Conservation (phyloP, 2,329 filamentous ascomycete genomes). For the Endoconidiophora polonica region DNA sequence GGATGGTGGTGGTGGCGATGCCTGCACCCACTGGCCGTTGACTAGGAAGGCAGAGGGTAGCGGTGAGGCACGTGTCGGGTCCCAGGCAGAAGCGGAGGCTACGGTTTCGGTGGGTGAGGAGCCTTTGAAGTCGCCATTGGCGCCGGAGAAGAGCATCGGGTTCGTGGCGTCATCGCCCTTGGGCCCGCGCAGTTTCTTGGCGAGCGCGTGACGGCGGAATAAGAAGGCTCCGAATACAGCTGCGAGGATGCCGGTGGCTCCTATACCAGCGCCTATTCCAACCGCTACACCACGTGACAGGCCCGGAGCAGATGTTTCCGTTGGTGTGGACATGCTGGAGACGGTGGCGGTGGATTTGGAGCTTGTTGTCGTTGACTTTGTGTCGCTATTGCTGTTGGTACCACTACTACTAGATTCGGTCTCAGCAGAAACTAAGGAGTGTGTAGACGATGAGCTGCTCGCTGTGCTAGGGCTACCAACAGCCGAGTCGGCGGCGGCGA, state of each 20-base stretch:
- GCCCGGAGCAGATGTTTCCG: not conserved
- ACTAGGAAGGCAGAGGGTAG: slow-evolving; percentile 4
- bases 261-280: slow-evolving; percentile 25
- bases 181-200: not conserved
- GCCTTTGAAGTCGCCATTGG: slow-evolving; percentile 2
- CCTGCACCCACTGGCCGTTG: slow-evolving; percentile 8
- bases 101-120: slow-evolving; percentile 3
- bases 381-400: not conserved
- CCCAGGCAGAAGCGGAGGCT: not conserved
- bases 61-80: slow-evolving; percentile 5
- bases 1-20: not conserved
- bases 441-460: slow-evolving; percentile 3
- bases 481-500: slow-evolving; percentile 16
- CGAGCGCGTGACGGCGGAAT: slow-evolving; percentile 18
- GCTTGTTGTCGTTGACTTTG: slow-evolving; percentile 1
- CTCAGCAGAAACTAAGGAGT: slow-evolving; percentile 1
- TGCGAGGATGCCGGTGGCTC: slow-evolving; percentile 18
- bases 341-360: not conserved
- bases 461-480: slow-evolving; percentile 13
- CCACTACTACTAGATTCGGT: not conserved
- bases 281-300: slow-evolving; percentile 21
- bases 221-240: slow-evolving; percentile 16
- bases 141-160: slow-evolving; percentile 2
- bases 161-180: not conserved
- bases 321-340: not conserved